phyloP scores from a whole-genome alignment of 1,139 yeast species.

The Blastobotrys petasosporus region DNA sequence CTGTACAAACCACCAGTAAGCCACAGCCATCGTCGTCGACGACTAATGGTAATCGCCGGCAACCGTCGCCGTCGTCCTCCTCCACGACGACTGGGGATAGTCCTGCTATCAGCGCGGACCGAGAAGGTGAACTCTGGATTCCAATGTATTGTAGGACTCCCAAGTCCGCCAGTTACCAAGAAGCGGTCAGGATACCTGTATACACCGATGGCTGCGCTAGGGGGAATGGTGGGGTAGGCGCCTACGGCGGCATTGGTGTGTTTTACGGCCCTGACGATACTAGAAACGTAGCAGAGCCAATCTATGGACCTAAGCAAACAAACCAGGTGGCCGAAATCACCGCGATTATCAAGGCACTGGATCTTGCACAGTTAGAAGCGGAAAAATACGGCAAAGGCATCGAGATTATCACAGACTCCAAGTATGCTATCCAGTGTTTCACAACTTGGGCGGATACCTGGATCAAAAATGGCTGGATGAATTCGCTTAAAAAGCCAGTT shows the following conservation, averaged over 20 bases:
- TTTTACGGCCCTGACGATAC: slow-evolving; percentile 54
- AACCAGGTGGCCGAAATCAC: slow-evolving; percentile 76
- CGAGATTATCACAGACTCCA: slow-evolving; percentile 49
- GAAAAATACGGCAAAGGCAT: slow-evolving; percentile 14
- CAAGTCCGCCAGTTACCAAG: too few relatives aligned
- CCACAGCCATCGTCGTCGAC: neutral
- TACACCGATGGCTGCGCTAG: slow-evolving; percentile 72
- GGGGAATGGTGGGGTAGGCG: slow-evolving; percentile 43
- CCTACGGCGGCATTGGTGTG: slow-evolving; percentile 68
- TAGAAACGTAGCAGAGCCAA: slow-evolving; percentile 47
- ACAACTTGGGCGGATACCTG: slow-evolving; percentile 49
- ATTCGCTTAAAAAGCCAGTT: neutral
- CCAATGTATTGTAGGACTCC: too few relatives aligned
- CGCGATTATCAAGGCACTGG: slow-evolving; percentile 57
- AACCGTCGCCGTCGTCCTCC: too few relatives aligned
- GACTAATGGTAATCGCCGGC: neutral
- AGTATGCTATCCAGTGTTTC: slow-evolving; percentile 46
- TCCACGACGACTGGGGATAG: too few relatives aligned
- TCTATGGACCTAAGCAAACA: slow-evolving; percentile 46
- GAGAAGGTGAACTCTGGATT: too few relatives aligned
- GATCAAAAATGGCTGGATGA: slow-evolving; percentile 50
- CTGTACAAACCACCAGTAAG: neutral
- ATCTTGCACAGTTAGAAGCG: slow-evolving; percentile 9
- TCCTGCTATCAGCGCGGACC: too few relatives aligned
- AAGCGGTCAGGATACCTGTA: slow-evolving; percentile 24